These are phyloP conservation scores for Periconia sp. DNA, from an alignment of 2,329 filamentous ascomycete genomes.

Conservation along the genomic window DNA sequence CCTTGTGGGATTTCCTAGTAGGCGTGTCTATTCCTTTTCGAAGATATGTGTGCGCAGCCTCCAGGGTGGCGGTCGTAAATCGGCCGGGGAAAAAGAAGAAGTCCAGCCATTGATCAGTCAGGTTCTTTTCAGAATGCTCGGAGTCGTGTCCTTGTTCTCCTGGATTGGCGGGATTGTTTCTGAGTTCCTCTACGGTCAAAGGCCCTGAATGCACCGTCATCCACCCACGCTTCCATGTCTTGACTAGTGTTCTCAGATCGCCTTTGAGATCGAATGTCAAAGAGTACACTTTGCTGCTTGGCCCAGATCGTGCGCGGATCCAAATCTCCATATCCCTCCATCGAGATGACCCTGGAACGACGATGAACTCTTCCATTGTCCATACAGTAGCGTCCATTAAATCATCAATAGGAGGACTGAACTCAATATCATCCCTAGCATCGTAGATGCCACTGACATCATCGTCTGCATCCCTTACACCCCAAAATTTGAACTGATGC, in stretches of 20 bases:
- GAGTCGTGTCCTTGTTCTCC: conserved; percentile 34
- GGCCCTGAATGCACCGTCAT: conserved; percentile 47
- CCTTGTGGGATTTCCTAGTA: conserved; percentile 36
- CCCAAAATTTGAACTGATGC: conserved; percentile 94
- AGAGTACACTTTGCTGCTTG: conserved; percentile 65
- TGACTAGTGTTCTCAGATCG: conserved; percentile 62
- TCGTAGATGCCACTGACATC: conserved; percentile 67
- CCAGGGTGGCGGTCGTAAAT: conserved; percentile 77
- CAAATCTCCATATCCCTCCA: conserved; percentile 49
- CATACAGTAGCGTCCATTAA: conserved; percentile 55
- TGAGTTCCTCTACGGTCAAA: conserved; percentile 45
- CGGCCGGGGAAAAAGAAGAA: conserved; percentile 81
- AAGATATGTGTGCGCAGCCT: conserved; percentile 82
- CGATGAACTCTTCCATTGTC: conserved; percentile 52
- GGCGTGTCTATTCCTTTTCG: conserved; percentile 59
- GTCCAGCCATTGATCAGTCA: conserved; percentile 77
- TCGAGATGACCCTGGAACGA: conserved; percentile 39
- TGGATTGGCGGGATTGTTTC: conserved; percentile 41
- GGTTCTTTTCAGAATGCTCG: conserved; percentile 52
- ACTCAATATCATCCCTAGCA: conserved; percentile 63
- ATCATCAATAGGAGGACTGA: conserved; percentile 64
- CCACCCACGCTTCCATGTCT: conserved; percentile 65
- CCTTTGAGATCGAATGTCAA: conserved; percentile 72
- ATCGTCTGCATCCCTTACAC: conserved; percentile 63
- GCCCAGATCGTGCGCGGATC: conserved; percentile 58